Percentiles rank a stretch among this genome's conserved stretches.
These are phyloP conservation scores for Bruguiera sexangula DNA, from an alignment of 345 rosid genomes.

Conservation along the genomic window DNA sequence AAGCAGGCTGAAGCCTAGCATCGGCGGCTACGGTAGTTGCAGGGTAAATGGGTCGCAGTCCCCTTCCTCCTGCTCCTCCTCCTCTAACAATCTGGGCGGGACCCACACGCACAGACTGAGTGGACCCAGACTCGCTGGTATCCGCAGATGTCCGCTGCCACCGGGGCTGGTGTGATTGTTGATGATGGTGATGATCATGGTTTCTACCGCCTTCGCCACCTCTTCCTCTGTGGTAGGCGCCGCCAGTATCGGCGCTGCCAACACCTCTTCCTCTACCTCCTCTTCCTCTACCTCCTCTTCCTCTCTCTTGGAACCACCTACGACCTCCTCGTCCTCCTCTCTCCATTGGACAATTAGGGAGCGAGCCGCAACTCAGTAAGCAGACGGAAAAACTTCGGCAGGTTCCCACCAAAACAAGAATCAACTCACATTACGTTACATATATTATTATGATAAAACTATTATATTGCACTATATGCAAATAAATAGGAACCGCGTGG, in stretches of 20 bases:
- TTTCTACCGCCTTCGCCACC: conserved; percentile 8
- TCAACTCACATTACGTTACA: background rate
- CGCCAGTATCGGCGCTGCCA: background rate
- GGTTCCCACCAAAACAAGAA: background rate
- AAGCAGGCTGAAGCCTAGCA: background rate
- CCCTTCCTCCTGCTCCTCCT: background rate
- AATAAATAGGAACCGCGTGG: too few relatives aligned
- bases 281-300: conserved; percentile 5
- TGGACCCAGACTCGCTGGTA: background rate
- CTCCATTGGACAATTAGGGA: conserved; percentile 48
- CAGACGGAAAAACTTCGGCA: background rate
- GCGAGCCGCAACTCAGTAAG: background rate
- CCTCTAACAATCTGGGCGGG: background rate
- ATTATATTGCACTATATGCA: too few relatives aligned
- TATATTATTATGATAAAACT: background rate
- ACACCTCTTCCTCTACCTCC: conserved; percentile 7
- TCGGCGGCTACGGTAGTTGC: background rate
- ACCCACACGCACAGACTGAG: background rate
- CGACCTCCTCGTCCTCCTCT: conserved; percentile 35
- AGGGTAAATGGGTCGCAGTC: background rate
- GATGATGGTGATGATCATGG: background rate
- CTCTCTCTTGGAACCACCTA: conserved; percentile 14
- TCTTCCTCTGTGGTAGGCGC: background rate
- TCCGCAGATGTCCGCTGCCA: background rate
- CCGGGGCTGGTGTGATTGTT: background rate